Evolutionary conservation across 2,329 filamentous ascomycete species (phyloP), one percentile per base, ranked within the genome.

Genomic region (Aspergillus brasiliensis): DNA sequence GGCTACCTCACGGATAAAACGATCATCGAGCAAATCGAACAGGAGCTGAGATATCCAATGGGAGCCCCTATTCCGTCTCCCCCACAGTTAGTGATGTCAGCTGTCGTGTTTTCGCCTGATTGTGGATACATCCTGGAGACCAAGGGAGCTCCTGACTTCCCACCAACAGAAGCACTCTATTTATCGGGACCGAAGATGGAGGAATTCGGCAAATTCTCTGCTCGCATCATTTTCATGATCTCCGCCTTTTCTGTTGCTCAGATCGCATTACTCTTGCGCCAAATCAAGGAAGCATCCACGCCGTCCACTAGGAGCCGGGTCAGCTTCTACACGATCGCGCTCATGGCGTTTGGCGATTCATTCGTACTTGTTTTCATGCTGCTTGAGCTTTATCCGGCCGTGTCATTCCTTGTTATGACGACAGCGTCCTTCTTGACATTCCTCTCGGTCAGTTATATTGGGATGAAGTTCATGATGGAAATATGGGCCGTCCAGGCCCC

Each of bases 91-190:
- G 76, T 79, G 49, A 86, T 88, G 78, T 86, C 84, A 17, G 84
- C 85, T 69, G 75, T 86, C 8, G 78, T 85, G 8, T 88, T 88
- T 69, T 88, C 86, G 15, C 86, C 86, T 2, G 86, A 89, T 67
- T 89, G 86, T 71, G 86, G 86, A n/a, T 88, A 86, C 63, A 78
- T 87, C 28, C 78, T 89, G 15, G 82, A 87, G 67, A 86, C 84
- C 5, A 85, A 86, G 71, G 84, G 84, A 1, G 79, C 83, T 3
- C 84, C 86, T 5, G 80, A 84, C 48, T 82, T 78, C 62, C 72
- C 82, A 5, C 81, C 81, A 4, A 78, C 81, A 37, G 79, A 84
- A 62, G 75, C 73, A 11, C 72, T 81, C 40, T 85, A 87, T 69
- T 73, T 88, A 8, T 70, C 74, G 2, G 86, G 86, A 1, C 80